Percentiles rank a stretch among this genome's conserved stretches.
These are phyloP conservation scores for Irineochytrium annulatum DNA, from an alignment of 192 early-diverging fungal genomes.

Conservation along the genomic window DNA sequence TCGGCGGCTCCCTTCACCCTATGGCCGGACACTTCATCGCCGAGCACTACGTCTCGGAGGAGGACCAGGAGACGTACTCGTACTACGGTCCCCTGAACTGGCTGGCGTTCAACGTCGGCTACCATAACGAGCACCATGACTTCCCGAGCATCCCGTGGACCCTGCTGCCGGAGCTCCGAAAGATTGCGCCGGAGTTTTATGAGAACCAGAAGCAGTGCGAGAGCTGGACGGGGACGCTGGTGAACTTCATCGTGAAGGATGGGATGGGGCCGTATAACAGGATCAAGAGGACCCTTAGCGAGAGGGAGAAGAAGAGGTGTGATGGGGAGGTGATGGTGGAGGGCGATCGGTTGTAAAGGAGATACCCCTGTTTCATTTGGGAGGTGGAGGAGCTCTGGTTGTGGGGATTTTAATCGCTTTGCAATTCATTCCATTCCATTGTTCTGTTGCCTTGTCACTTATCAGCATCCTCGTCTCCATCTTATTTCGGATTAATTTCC, in stretches of 20 bases:
- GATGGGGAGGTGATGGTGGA: not conserved
- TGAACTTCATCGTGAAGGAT: conserved; percentile 69
- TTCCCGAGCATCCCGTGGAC: conserved; percentile 88
- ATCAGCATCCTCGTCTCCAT: too few species aligned
- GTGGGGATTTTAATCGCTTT: too few species aligned
- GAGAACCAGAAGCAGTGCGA: conserved; percentile 76
- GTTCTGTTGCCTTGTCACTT: too few species aligned
- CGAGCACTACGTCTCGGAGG: conserved; percentile 93
- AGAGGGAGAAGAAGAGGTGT: conserved; percentile 4
- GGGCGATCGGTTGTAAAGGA: not conserved
- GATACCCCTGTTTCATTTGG: too few species aligned
- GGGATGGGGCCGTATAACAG: conserved; percentile 68
- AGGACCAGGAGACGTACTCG: conserved; percentile 94
- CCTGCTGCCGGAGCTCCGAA: conserved; percentile 71
- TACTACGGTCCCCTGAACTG: conserved; percentile 91
- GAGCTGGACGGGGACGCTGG: conserved; percentile 82
- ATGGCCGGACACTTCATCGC: conserved; percentile 95
- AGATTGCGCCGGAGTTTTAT: conserved; percentile 87
- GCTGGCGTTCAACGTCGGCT: conserved; percentile 91
- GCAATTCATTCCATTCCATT: too few species aligned
- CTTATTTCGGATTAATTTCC: too few species aligned
- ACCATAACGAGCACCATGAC: conserved; percentile 99
- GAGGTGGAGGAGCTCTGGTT: too few species aligned
- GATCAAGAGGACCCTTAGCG: conserved; percentile 17
- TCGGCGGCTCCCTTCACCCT: conserved; percentile 87